These are phyloP conservation scores for Clavispora asparagi DNA, from an alignment of 805 yeast species.

Conservation along the genomic window DNA sequence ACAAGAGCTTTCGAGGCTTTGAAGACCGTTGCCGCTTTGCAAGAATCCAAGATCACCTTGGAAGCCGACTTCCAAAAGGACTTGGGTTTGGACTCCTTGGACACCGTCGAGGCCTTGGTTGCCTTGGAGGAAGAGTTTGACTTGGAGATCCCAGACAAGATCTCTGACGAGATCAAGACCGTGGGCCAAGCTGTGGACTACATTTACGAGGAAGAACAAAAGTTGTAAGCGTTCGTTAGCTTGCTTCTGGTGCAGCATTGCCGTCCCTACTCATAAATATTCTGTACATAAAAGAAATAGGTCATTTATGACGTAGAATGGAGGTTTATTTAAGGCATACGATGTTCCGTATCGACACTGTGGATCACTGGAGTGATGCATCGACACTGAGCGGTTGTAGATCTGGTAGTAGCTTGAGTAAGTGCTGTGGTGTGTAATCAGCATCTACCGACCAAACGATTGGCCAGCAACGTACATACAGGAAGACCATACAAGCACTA, in stretches of 20 bases:
- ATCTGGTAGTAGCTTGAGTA: background rate
- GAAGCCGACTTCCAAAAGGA: conserved; percentile 60
- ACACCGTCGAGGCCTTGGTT: conserved; percentile 91
- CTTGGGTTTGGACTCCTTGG: conserved; percentile 88
- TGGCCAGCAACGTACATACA: background rate
- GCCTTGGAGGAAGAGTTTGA: conserved; percentile 80
- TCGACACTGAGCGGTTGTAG: background rate
- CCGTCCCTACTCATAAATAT: background rate
- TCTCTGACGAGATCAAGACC: conserved; percentile 89
- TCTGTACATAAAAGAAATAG: conserved; percentile 10
- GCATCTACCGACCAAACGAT: background rate
- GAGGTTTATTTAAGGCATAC: background rate
- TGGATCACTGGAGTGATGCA: background rate
- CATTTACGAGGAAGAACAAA: conserved; percentile 60
- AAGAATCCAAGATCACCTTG: conserved; percentile 37
- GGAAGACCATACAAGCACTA: background rate
- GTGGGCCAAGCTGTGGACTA: conserved; percentile 91
- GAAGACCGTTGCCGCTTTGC: conserved; percentile 46
- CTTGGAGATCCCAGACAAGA: conserved; percentile 80
- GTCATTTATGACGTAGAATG: conserved; percentile 1
- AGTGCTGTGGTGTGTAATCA: background rate
- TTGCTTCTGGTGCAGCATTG: background rate
- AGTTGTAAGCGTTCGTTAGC: conserved; percentile 21
- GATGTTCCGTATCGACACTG: background rate
- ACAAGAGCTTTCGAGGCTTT: conserved; percentile 78